phyloP scores from a whole-genome alignment of 2,329 filamentous ascomycete genomes.

The Aspergillus melleus region DNA sequence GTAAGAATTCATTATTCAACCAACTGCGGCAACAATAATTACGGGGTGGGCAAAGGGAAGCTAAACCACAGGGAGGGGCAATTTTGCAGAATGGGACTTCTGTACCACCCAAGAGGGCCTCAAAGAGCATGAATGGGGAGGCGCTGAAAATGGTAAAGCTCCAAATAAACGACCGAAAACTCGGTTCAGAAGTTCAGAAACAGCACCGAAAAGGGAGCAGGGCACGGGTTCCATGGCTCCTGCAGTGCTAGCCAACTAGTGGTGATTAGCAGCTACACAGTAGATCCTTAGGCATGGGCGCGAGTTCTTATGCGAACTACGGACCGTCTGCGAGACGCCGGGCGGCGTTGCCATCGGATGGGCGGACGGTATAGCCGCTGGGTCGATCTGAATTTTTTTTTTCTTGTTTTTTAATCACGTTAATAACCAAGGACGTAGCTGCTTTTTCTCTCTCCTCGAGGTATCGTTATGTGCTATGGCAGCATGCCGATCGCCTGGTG shows the following conservation, averaged over 20 bases:
- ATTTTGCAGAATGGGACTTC: constrained; percentile 5
- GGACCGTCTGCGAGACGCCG: not conserved
- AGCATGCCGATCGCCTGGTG: not conserved
- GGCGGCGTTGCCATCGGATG: no score
- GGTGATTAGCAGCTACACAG: constrained; percentile 19
- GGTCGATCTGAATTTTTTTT: not conserved
- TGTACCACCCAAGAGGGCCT: constrained; percentile 13
- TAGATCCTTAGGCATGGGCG: constrained; percentile 14
- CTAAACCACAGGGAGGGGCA: constrained; percentile 7
- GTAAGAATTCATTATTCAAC: not conserved
- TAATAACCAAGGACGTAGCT: no score
- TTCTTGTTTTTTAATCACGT: no score
- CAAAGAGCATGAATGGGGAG: constrained; percentile 4
- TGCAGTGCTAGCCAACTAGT: constrained; percentile 13
- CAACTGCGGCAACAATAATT: not conserved
- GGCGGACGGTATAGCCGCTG: no score
- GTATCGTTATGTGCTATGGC: not conserved
- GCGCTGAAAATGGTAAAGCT: constrained; percentile 15
- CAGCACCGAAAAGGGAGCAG: constrained; percentile 15
- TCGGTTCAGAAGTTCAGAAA: constrained; percentile 8
- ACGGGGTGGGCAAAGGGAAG: not conserved
- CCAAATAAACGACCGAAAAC: constrained; percentile 15
- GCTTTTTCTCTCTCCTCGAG: no score
- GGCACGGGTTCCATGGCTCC: constrained; percentile 16
- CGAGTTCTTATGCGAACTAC: constrained; percentile 13